Conservation (phyloP, 139 green algal species). For the Desmodesmus armatus region DNA sequence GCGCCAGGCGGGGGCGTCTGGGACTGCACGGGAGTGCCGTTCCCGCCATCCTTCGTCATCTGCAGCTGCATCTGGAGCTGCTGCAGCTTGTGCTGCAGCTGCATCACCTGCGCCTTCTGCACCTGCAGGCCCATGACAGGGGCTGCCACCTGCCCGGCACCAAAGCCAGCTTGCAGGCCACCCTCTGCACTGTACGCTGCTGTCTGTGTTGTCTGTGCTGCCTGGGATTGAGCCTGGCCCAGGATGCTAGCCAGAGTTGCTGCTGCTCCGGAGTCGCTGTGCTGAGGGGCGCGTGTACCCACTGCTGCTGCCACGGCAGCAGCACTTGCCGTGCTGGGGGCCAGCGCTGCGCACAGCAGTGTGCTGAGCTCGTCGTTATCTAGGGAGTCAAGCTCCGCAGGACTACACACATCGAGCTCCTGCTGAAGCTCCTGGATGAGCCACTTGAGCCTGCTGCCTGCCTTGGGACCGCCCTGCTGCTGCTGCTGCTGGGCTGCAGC, state of each 20-base stretch:
- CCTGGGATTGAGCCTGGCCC: neutral
- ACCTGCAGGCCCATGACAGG: neutral
- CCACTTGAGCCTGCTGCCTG: slow-evolving; percentile 23
- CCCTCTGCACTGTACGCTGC: neutral
- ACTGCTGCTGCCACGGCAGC: neutral
- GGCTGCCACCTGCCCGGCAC: neutral
- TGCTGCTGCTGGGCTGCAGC: neutral
- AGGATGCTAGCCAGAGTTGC: neutral
- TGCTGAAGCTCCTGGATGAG: slow-evolving; percentile 13
- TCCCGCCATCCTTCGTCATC: neutral
- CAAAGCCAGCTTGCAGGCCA: no score
- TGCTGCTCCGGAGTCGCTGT: no score
- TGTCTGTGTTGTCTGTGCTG: neutral
- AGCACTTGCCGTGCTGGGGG: neutral
- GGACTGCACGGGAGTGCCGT: no score
- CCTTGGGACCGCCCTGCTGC: neutral
- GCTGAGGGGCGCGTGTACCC: no score
- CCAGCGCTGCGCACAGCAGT: neutral
- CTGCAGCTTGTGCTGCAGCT: neutral
- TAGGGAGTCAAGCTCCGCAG: neutral
- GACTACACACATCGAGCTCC: neutral
- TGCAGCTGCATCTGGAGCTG: neutral
- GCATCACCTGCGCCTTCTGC: neutral
- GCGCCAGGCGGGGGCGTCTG: no score
- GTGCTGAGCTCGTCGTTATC: neutral